Conservation (phyloP, 2,329 filamentous ascomycete genomes). For the Delphinella strobiligena region DNA sequence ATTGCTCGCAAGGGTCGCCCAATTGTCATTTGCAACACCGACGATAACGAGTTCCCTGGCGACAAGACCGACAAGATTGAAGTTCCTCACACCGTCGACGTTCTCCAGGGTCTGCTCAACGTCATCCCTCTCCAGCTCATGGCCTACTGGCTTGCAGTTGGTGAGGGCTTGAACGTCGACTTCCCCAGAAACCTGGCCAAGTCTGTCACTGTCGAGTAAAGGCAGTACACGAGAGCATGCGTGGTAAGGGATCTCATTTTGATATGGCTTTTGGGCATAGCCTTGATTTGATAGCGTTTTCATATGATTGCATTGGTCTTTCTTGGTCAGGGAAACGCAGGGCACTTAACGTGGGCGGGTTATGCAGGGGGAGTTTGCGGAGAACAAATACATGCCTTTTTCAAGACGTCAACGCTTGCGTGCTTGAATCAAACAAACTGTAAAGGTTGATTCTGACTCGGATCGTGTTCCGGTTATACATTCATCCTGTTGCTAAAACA, state of each 20-base stretch:
- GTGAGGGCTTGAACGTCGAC: slow-evolving; percentile 92
- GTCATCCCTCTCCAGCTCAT: slow-evolving; percentile 96
- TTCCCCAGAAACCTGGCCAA: slow-evolving; percentile 98
- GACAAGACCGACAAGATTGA: slow-evolving; percentile 94
- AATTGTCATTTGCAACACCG: slow-evolving; percentile 94
- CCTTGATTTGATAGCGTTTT: neutral
- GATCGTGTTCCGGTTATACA: too few relatives aligned
- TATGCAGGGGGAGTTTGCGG: too few relatives aligned
- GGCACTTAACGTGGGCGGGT: too few relatives aligned
- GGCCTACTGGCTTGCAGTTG: slow-evolving; percentile 96
- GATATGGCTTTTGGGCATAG: neutral
- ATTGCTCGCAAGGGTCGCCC: slow-evolving; percentile 91
- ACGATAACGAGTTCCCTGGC: slow-evolving; percentile 77
- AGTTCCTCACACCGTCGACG: slow-evolving; percentile 90
- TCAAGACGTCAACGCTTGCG: too few relatives aligned
- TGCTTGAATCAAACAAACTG: too few relatives aligned
- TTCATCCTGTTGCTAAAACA: too few relatives aligned
- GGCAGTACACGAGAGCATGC: neutral
- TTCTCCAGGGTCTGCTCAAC: slow-evolving; percentile 91
- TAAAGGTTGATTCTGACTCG: too few relatives aligned
- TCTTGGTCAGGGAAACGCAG: neutral
- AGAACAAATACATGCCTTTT: too few relatives aligned
- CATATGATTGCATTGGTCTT: neutral
- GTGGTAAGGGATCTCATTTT: too few relatives aligned
- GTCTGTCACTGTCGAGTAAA: slow-evolving; percentile 94